Conservation (phyloP, 2,329 filamentous ascomycete species). For the Epichloe typhina region DNA sequence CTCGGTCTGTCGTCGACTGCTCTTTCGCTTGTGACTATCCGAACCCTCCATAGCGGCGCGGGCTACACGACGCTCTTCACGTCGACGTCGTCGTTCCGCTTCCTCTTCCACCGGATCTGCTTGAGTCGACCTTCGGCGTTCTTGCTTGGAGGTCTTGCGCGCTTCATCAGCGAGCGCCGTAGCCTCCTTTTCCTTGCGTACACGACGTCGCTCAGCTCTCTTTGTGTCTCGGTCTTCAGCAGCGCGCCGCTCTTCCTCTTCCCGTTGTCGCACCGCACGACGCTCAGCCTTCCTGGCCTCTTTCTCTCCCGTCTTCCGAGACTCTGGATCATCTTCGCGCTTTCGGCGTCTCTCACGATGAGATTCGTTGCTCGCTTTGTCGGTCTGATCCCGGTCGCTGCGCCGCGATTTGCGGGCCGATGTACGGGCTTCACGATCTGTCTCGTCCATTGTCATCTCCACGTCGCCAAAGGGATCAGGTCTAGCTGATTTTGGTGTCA, state of each 20-base stretch:
- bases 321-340: conserved; percentile 45
- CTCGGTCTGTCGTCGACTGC: conserved; percentile 28
- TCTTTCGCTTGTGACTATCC: conserved; percentile 18
- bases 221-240: conserved; percentile 35
- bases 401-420: conserved; percentile 48
- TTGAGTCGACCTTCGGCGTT: conserved; percentile 35
- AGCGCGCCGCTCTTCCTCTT: conserved; percentile 36
- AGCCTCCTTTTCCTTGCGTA: conserved; percentile 35
- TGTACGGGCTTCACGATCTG: conserved; percentile 47
- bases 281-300: conserved; percentile 44
- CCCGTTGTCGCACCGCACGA: conserved; percentile 32
- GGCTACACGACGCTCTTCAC: conserved; percentile 36
- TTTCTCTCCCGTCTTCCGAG: conserved; percentile 39
- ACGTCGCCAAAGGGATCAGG: conserved; percentile 37
- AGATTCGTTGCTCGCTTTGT: conserved; percentile 32
- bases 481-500: conserved; percentile 30
- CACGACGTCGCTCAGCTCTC: conserved; percentile 35
- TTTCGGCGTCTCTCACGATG: conserved; percentile 41
- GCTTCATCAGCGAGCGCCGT: conserved; percentile 31
- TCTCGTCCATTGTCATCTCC: conserved; percentile 34
- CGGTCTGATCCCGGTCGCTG: conserved; percentile 34
- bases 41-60: conserved; percentile 28
- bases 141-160: conserved; percentile 30
- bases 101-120: conserved; percentile 32
- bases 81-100: conserved; percentile 39